A percentile compares a stretch with the other conserved stretches of the same genome.
These are phyloP conservation scores for Suillus decipiens DNA, from an alignment of 768 basidiomycete species.

Conservation along the genomic window DNA sequence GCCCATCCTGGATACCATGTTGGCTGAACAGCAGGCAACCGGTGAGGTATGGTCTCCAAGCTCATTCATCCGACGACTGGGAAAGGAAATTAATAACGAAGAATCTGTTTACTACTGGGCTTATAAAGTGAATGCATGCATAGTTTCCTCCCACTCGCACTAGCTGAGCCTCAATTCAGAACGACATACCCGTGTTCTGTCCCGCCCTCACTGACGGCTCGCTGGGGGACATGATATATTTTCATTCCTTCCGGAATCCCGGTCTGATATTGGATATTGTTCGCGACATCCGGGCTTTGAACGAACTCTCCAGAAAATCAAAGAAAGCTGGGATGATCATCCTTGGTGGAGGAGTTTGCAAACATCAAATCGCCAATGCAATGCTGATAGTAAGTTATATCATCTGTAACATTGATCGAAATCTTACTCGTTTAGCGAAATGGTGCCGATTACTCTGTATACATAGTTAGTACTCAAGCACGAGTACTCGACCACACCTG, in stretches of 20 bases:
- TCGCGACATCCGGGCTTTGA: constrained; percentile 86
- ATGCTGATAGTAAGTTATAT: constrained; percentile 84
- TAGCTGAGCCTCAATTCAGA: constrained; percentile 54
- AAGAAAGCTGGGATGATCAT: constrained; percentile 98
- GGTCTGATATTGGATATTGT: constrained; percentile 92
- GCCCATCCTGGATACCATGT: constrained; percentile 89
- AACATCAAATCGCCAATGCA: constrained; percentile 99
- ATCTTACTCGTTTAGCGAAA: constrained; percentile 64
- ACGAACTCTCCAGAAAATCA: constrained; percentile 85
- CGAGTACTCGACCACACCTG: neutral
- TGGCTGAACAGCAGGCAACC: constrained; percentile 77
- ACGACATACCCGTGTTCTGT: constrained; percentile 98
- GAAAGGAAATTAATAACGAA: constrained; percentile 96
- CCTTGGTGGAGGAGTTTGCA: constrained; percentile 96
- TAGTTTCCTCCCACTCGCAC: constrained; percentile 16
- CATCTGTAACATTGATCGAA: constrained; percentile 9
- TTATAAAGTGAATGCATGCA: constrained; percentile 76
- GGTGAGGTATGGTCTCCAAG: constrained; percentile 90
- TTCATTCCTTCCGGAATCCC: constrained; percentile 90
- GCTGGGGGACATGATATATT: constrained; percentile 98
- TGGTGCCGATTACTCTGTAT: constrained; percentile 96
- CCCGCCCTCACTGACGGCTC: constrained; percentile 98
- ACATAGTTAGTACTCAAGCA: constrained; percentile 60
- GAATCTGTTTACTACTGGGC: constrained; percentile 99
- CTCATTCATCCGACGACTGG: constrained; percentile 87